Percentiles rank a stretch among this genome's conserved stretches.
Conservation (phyloP, 1,284 basidiomycete genomes). For the Sporisorium iseilematis-ciliati region DNA sequence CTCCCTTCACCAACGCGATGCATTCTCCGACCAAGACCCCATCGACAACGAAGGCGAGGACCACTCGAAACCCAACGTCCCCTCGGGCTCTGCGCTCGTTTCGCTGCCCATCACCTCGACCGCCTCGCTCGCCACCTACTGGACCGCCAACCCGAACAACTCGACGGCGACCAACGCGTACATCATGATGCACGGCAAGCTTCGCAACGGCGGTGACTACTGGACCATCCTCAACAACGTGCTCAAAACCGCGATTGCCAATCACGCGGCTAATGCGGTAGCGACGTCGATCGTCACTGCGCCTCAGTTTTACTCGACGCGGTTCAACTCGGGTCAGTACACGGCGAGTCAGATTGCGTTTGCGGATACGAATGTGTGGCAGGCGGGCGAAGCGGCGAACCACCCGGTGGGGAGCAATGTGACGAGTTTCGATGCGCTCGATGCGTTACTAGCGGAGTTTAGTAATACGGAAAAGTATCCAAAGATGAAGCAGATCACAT, state of each 20-base stretch:
- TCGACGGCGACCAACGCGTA: slow-evolving; percentile 53
- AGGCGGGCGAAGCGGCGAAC: slow-evolving; percentile 58
- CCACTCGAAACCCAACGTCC: slow-evolving; percentile 43
- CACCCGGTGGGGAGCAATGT: slow-evolving; percentile 52
- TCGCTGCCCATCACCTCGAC: slow-evolving; percentile 41
- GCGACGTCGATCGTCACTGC: slow-evolving; percentile 58
- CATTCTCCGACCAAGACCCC: slow-evolving; percentile 35
- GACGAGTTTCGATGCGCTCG: slow-evolving; percentile 64
- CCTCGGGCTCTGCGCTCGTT: slow-evolving; percentile 47
- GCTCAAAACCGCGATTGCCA: slow-evolving; percentile 43
- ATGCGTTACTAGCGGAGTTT: slow-evolving; percentile 61
- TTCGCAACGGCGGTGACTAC: slow-evolving; percentile 60
- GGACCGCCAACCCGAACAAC: slow-evolving; percentile 50
- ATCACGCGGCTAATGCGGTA: slow-evolving; percentile 29
- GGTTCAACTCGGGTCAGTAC: slow-evolving; percentile 64
- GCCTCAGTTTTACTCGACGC: slow-evolving; percentile 62
- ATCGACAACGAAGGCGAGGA: slow-evolving; percentile 50
- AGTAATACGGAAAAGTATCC: slow-evolving; percentile 55
- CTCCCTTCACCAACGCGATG: slow-evolving; percentile 25
- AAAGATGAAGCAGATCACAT: slow-evolving; percentile 58
- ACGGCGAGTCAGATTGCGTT: slow-evolving; percentile 50
- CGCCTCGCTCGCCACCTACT: slow-evolving; percentile 51
- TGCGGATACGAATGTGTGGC: slow-evolving; percentile 63
- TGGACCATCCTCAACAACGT: slow-evolving; percentile 62
- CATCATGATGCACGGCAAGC: slow-evolving; percentile 67